Base-by-base conservation (phyloP, 805 yeast genomes). In the Saccharomycopsis oosterbeekiorum region DNA sequence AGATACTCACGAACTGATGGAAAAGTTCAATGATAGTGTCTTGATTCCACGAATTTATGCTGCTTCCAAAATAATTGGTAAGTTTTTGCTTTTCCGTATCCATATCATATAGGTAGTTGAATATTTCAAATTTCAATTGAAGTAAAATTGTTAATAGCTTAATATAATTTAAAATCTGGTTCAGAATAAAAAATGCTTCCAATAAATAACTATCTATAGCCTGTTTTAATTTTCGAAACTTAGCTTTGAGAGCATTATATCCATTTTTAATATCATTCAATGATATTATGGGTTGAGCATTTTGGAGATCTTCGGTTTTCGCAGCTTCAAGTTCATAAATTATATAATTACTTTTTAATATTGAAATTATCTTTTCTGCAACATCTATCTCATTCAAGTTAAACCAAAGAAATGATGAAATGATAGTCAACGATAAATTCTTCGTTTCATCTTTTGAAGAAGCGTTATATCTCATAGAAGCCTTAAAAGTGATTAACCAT, bases 401-500 rank as follows among this genome's bases (percentile, higher is more conserved):
- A 37, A 56, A 41, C 59, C 59, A 56, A 17, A 62, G 34, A 43
- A 55, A 62, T 17, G 40, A 17, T 3, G 56, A 58, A 4, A 62
- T 42, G 36, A 62, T 55, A 1, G 55, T 19, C 36, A 24, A 50
- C 5, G 50, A 53, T 41, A 19, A 21, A 19, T 29, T 17, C 15
- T 26, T 56, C n/a, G 47, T 37, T 39, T 40, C 59, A n/a, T 24
- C 15, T 21, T 53, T 58, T 21, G 26, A 42, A 17, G 12, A 37
- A 53, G 14, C 36, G 5, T 47, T 24, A 34, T 29, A 26, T 15
- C 39, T 40, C 39, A 54, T 43, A 19, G 47, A 17, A 19, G 55
- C 40, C 14, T 63, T 58, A 40, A 63, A 63, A 14, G 50, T 60
- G 24, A 58, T 58, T 17, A 63, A 29, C 65, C 65, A 63, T 39